Conservation (phyloP, 2,329 filamentous ascomycete species). For the Beauveria australis region DNA sequence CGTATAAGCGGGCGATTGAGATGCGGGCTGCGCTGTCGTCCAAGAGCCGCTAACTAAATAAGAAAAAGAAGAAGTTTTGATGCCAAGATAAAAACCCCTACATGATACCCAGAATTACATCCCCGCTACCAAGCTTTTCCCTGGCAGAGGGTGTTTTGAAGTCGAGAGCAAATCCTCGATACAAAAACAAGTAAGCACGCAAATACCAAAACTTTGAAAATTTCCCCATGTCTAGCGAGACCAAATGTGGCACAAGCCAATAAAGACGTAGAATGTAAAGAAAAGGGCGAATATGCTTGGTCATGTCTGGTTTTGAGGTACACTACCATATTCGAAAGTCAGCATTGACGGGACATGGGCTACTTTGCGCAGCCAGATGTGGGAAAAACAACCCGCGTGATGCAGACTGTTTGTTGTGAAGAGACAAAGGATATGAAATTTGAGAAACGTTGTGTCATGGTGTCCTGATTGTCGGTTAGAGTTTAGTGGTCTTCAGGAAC, state of each 20-base stretch:
- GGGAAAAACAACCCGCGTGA: not conserved
- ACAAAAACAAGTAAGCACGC: not conserved
- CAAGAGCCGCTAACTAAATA: slow-evolving; percentile 20
- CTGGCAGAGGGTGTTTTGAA: not conserved
- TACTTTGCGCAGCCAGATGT: not conserved
- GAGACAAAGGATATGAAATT: not conserved
- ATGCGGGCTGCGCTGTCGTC: slow-evolving; percentile 38
- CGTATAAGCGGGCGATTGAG: slow-evolving; percentile 86
- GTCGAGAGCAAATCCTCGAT: not conserved
- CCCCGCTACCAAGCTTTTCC: not conserved
- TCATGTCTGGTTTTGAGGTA: not conserved
- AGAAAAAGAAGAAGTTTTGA: not conserved
- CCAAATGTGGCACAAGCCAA: not conserved
- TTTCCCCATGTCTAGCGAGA: not conserved
- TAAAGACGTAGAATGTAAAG: not conserved
- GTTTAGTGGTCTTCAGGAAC: slow-evolving; percentile 23
- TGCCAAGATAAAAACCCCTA: not conserved
- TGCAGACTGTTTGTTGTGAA: not conserved
- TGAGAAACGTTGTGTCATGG: not conserved
- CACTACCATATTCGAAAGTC: slow-evolving; percentile 3
- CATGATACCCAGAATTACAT: not conserved
- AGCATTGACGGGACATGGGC: not conserved
- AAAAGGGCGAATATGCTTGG: not conserved
- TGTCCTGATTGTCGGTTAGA: not conserved
- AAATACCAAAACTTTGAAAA: not conserved